Base-by-base conservation (phyloP, 2,329 filamentous ascomycete genomes). In the Nemania bipapillata region DNA sequence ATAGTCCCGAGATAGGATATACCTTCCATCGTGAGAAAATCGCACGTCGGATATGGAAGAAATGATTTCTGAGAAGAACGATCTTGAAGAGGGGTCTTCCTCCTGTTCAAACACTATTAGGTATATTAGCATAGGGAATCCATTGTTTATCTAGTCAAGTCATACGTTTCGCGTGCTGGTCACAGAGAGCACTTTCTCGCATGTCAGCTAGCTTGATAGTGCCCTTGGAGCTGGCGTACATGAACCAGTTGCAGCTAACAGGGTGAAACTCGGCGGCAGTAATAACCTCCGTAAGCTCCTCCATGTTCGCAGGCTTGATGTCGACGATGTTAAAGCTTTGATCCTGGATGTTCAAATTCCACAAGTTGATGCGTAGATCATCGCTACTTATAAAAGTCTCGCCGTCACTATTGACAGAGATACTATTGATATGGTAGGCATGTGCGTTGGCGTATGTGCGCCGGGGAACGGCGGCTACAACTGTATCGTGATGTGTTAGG, bases 251-350 rank as follows among this genome's bases (percentile, higher is more conserved):
- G 87, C 96, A 99, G 85, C 94, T 97, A 77, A 91, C 86, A 5
- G 96, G 96, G 79, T 99, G 96, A 78, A 99, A 99, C 79, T 99
- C 96, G 62, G 96, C 96, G 49, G 96, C 96, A 12, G 96, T 99
- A 79, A 99, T 98, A 75, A 99, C 96, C 81, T 99, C 96, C 0
- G 96, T 99, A 73, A 99, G 86, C 84, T 99, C 96, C 82, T 99
- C 96, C 96, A 99, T 99, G 81, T 99, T 99, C 47, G 96, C 96
- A 8, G 96, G 96, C 82, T 99, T 99, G 86, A 99, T 99, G 81
- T 99, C 96, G 70, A 99, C 96, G 79, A 99, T 99, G 83, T 99
- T 99, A 88, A 99, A 99, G 84, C 96, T 98, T 83, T 98, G 95
- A 76, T 98, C 95, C 81, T 99, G 96, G 72, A 99, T 99, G 82